phyloP scores from a whole-genome alignment of 805 yeast species.

The Lachancea lanzarotensis region DNA sequence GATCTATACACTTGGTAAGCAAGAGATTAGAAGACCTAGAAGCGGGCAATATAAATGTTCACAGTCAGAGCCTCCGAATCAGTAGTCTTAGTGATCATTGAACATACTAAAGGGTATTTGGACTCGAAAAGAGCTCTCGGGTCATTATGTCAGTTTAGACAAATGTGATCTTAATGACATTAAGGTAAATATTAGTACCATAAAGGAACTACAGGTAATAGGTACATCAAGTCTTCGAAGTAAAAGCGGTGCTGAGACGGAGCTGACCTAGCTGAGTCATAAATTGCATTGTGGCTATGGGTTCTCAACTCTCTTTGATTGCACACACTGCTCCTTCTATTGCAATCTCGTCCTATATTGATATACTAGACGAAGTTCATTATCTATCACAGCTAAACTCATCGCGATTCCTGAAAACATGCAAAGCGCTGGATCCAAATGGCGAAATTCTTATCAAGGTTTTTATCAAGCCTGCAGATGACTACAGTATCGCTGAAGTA shows the following conservation, averaged over 20 bases:
- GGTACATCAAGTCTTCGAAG: too few relatives aligned
- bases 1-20: too few relatives aligned
- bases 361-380: conserved; percentile 67
- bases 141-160: neutral
- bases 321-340: conserved; percentile 91
- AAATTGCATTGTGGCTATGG: conserved; percentile 46
- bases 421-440: conserved; percentile 66
- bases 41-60: neutral
- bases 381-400: conserved; percentile 71
- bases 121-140: too few relatives aligned
- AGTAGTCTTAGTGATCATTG: too few relatives aligned
- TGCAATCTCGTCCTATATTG: conserved; percentile 83
- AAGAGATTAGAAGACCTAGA: neutral
- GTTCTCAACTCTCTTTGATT: conserved; percentile 74
- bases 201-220: neutral
- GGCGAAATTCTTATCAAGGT: conserved; percentile 76
- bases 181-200: neutral
- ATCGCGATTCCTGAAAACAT: conserved; percentile 78
- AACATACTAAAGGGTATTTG: too few relatives aligned
- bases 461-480: conserved; percentile 60
- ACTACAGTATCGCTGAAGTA: conserved; percentile 18
- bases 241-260: neutral
- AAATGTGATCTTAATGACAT: neutral
- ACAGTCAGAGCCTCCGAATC: neutral
- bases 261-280: neutral